Base-by-base conservation (phyloP, 805 yeast genomes). In the Myxozyma mucilagina region DNA sequence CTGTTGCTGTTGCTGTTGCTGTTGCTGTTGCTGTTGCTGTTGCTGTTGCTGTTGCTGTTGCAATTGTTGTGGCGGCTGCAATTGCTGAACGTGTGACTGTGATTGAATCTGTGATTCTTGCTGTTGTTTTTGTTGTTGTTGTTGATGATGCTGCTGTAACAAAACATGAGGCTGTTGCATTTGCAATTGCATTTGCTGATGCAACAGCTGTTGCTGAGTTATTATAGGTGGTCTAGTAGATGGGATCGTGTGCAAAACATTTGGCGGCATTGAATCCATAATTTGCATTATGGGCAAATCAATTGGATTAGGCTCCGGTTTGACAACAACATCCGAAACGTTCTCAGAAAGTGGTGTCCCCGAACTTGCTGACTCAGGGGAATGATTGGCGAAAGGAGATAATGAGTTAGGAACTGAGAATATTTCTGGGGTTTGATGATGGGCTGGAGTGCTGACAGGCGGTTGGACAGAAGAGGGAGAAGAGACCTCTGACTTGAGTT, bases 21-120 rank as follows among this genome's bases (percentile, higher is more conserved):
- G 51, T 9, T 47, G 51, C 35, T 31, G 51, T 14, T 47, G 51
- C 24, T 31, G 39, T 32, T 29, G 51, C 32, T 47, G 51, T 20
- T 47, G 51, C 18, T 31, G 51, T 34, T 47, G 51, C 39, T 45
- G 49, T 45, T 45, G 49, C 16, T 45, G 49, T 24, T 45, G 49
- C 16, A 20, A 34, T 45, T 45, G 49, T 24, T 45, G 49, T 45
- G 20, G 49, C 49, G 20, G 35, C 8, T 20, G 49, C 8, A 20
- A 34, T 24, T 20, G 49, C 49, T 20, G 34, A 11, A 20, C 35
- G 3, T 45, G 49, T 34, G 20, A 35, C 9, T 45, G 49, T 34
- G 20, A 34, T 29, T 20, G 49, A 9, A 20, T 5, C 6, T 45
- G 49, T 29, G 20, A 14, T 29, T 45, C 35, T 34, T 45, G 49